phyloP scores from a whole-genome alignment of 169 alveolate genomes.

The Eimeria mitis region DNA sequence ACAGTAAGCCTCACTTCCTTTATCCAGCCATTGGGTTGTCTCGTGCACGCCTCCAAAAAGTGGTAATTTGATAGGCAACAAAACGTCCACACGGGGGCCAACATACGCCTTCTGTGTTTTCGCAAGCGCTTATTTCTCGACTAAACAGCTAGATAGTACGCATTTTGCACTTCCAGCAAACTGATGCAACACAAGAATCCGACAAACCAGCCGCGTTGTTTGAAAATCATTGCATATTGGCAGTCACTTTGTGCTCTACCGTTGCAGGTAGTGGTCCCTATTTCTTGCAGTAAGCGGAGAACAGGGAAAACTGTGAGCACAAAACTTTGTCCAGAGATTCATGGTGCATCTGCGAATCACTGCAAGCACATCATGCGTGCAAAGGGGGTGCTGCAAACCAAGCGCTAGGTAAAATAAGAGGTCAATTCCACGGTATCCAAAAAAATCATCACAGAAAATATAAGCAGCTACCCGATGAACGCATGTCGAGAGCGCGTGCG shows the following conservation, averaged over 20 bases:
- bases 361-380: no score
- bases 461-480: neutral
- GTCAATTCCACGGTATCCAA: no score
- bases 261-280: neutral
- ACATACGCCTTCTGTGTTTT: neutral
- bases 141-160: neutral
- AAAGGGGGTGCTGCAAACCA: no score
- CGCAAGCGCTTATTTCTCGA: neutral
- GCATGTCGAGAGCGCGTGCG: neutral
- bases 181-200: no score
- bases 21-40: neutral
- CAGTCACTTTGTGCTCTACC: neutral
- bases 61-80: neutral
- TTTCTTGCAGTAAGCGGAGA: neutral
- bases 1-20: neutral
- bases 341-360: neutral
- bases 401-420: no score
- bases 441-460: neutral
- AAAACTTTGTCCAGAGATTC: neutral
- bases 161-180: no score
- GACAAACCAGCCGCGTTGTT: no score
- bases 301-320: neutral
- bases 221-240: neutral
- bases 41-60: neutral
- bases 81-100: neutral